phyloP scores from a whole-genome alignment of 75 land plant genomes.

The Picea glauca region DNA sequence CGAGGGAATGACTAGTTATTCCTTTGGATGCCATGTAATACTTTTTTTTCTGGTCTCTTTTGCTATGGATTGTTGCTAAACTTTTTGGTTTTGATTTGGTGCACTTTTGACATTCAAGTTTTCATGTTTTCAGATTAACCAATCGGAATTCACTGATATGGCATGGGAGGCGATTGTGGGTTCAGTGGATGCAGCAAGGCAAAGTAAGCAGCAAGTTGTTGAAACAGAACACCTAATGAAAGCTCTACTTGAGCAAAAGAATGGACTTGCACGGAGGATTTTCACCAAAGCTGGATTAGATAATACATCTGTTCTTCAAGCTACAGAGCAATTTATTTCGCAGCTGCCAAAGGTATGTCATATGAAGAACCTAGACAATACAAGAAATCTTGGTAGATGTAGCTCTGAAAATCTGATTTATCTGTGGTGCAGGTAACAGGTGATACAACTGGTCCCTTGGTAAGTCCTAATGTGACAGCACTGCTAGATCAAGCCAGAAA shows the following conservation, averaged over 20 bases:
- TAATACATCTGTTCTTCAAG: slow-evolving; percentile 63
- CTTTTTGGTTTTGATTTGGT: background rate
- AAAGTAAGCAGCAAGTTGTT: slow-evolving; percentile 66
- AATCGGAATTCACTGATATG: slow-evolving; percentile 72
- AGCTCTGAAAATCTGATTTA: background rate
- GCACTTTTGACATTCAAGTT: background rate
- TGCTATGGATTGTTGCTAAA: background rate
- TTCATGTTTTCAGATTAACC: slow-evolving; percentile 18
- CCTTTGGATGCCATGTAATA: no score
- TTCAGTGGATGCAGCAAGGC: slow-evolving; percentile 66
- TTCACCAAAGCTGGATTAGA: slow-evolving; percentile 72
- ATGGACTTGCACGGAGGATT: slow-evolving; percentile 76
- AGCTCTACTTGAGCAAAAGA: slow-evolving; percentile 76
- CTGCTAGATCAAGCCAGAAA: slow-evolving; percentile 60
- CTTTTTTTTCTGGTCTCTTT: no score
- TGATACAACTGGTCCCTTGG: slow-evolving; percentile 51
- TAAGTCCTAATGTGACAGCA: slow-evolving; percentile 45
- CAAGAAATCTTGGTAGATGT: background rate
- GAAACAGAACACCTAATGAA: slow-evolving; percentile 85
- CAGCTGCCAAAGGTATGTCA: slow-evolving; percentile 59
- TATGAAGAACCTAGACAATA: background rate
- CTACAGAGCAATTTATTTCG: slow-evolving; percentile 63
- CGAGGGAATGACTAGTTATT: no score
- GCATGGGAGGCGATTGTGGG: slow-evolving; percentile 71
- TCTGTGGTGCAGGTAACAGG: slow-evolving; percentile 41